Evolutionary conservation across 208 protist genomes (phyloP), one percentile per base, ranked within the genome.

Genomic region (Leishmania braziliensis): DNA sequence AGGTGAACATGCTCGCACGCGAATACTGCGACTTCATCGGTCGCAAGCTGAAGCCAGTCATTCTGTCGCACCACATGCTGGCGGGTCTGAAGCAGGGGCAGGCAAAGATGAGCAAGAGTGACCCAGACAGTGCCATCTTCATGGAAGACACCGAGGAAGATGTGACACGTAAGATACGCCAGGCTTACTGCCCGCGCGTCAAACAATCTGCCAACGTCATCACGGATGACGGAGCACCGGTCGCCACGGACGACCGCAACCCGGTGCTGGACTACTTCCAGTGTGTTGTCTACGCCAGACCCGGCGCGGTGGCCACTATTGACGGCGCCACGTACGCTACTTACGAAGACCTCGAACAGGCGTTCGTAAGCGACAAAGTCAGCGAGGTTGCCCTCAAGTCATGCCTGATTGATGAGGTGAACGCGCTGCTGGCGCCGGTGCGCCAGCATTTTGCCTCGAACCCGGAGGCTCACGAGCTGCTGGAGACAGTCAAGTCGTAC

Each of bases 1-100:
- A 99, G 88, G 99, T 99, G 46, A 99, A 99, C 90, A 99, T 99
- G 98, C 92, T 99, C 20, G 99, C 99, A 3, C 91, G 99, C 63
- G 99, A 99, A 86, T 99, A 99, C 91, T 99, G 98, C 87, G 97
- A 99, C 71, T 69, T 96, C 54, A 95, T 90, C 16, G 89, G 91
- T 23, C 90, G 89, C 46, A 99, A 98, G 78, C 85, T 94, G 50
- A 99, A 99, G 85, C 99, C 99, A 26, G 95, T 99, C 63, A 99
- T 99, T 84, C 91, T 99, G 18, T 99, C 99, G 18, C 99, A 99
- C 84, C 96, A 99, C 90, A 99, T 99, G 99, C 92, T 99, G 12
- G 88, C 95, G 48, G 99, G 99, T 23, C 93, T 99, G 5, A 97
- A 97, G 78, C 87, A 99, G 81, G 98, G 98, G 0, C 97, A 99